Conservation (phyloP, 305 asterid genomes). For the Withania somnifera region DNA sequence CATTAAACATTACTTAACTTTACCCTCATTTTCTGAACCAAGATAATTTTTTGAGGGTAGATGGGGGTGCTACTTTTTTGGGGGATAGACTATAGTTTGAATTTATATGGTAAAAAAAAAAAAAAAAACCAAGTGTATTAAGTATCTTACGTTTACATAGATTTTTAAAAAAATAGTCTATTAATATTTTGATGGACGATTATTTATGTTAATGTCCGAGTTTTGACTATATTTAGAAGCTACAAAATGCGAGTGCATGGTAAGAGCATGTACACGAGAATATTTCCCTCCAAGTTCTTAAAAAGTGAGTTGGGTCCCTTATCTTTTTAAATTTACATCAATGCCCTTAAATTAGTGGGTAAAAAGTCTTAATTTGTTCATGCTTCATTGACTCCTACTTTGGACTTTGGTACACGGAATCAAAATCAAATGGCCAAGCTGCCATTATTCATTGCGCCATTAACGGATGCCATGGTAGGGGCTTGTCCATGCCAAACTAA, state of each 20-base stretch:
- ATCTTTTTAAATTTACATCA: background rate
- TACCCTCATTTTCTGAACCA: no score
- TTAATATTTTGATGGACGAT: no score
- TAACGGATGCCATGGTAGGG: background rate
- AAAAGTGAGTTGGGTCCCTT: background rate
- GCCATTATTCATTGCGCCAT: background rate
- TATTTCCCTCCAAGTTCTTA: background rate
- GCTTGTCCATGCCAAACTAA: background rate
- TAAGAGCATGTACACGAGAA: background rate
- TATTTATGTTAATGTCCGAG: no score
- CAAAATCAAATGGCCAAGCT: background rate
- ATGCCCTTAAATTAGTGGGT: background rate
- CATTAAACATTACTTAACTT: no score
- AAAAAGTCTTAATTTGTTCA: background rate
- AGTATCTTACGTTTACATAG: no score
- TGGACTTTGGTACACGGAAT: background rate
- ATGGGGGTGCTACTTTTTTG: no score
- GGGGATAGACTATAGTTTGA: no score
- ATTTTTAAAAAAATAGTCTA: no score
- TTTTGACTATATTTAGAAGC: background rate
- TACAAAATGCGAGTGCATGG: background rate
- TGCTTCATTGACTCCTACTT: background rate
- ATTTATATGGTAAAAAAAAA: no score
- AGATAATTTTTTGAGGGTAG: no score
- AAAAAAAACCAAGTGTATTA: no score